Evolutionary conservation across 352 stramenopile species (phyloP), one percentile per base, ranked within the genome.

Genomic region (Poterioochromonas sp.): DNA sequence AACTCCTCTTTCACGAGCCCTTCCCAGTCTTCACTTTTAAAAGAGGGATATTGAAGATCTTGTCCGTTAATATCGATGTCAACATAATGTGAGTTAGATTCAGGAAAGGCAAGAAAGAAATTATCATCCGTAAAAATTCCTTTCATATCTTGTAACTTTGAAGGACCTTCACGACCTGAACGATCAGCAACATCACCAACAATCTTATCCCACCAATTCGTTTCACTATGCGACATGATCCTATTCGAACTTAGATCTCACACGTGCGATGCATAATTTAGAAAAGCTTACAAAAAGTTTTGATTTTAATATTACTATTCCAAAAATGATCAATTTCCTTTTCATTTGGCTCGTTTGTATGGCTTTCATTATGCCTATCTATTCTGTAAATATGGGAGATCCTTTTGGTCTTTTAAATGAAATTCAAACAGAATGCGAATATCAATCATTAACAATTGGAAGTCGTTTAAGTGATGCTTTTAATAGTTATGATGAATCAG

Each of bases 341-440:
- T n/a, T n/a, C n/a, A n/a, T n/a, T n/a, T n/a, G n/a, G n/a, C n/a
- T n/a, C n/a, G n/a, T n/a, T n/a, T n/a, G n/a, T n/a, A n/a, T n/a
- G n/a, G n/a, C n/a, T n/a, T n/a, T n/a, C n/a, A n/a, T n/a, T n/a
- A n/a, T n/a, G n/a, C n/a, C n/a, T n/a, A n/a, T n/a, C n/a, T n/a
- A n/a, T n/a, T n/a, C 44, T 53, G 20, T 53, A 8, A 20, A 53
- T 53, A 69, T 8, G 11, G 63, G 63, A 5, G 39, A n/a, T 11
- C 69, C 34, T 58, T 76, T 44, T 29, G 11, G 8, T 29, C 11
- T 76, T 5, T 8, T 58, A n/a, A 29, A 60, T 44, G 11, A 11
- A 29, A 18, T 76, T n/a, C 1, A 58, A 44, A 76, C 69, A 37
- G 49, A 76, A 63, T 76, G 69, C 29, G 69, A 76, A 63, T 63